phyloP scores from a whole-genome alignment of 208 protist genomes.

The Cochliopodium minus region DNA sequence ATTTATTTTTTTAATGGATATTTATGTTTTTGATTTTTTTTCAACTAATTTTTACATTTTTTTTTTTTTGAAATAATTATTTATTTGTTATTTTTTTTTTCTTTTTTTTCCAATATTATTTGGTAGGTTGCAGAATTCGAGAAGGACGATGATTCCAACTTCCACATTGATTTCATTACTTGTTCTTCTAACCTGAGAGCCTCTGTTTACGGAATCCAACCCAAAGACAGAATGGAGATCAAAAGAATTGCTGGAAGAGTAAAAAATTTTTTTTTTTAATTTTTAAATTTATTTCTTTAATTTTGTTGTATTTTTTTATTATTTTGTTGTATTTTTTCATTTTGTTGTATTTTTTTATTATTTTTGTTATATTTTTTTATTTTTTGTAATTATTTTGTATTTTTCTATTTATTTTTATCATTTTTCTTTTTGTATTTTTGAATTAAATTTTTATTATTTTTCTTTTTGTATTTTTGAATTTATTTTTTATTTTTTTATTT shows the following conservation, averaged over 20 bases:
- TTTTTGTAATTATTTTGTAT: background rate
- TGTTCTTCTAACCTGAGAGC: constrained; percentile 24
- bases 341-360: background rate
- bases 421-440: constrained; percentile 11
- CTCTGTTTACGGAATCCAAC: constrained; percentile 17
- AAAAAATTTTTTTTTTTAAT: constrained; percentile 8
- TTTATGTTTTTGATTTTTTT: constrained; percentile 8
- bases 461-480: background rate
- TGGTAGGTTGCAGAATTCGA: constrained; percentile 31
- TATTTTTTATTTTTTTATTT: background rate
- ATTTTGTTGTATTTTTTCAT: constrained; percentile 9
- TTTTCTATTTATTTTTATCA: constrained; percentile 2
- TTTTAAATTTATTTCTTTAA: background rate
- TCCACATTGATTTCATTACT: constrained; percentile 34
- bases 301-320: constrained; percentile 10
- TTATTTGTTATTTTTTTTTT: background rate
- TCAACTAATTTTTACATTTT: background rate
- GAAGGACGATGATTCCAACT: constrained; percentile 34
- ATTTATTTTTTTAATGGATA: constrained; percentile 4
- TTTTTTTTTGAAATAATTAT: no score
- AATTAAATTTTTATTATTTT: constrained; percentile 10
- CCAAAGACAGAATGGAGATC: constrained; percentile 11
- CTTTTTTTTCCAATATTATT: constrained; percentile 6
- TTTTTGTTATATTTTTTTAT: constrained; percentile 1
- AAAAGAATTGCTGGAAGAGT: constrained; percentile 38